Percentiles rank a stretch among this genome's conserved stretches.
These are phyloP conservation scores for Serendipita sp. DNA, from an alignment of 768 basidiomycete species.

Conservation along the genomic window DNA sequence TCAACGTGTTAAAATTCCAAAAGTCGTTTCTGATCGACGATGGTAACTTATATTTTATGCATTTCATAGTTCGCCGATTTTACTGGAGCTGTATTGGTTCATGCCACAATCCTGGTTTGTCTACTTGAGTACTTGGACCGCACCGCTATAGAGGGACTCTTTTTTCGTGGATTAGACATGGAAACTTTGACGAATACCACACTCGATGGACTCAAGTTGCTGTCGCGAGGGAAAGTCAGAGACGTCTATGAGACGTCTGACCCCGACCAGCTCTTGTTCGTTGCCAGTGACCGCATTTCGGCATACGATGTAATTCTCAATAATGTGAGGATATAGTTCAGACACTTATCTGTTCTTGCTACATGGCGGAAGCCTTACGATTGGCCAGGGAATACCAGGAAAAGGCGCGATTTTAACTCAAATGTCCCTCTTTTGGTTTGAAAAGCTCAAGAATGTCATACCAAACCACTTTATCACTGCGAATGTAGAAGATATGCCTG, in stretches of 20 bases:
- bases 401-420: conserved; percentile 83
- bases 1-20: not conserved
- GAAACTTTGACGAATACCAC: conserved; percentile 7
- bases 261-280: conserved; percentile 53
- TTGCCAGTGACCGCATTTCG: conserved; percentile 90
- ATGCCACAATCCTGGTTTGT: no score
- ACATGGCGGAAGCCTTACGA: not conserved
- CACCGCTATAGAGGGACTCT: no score
- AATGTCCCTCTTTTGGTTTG: conserved; percentile 92
- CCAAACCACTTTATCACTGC: conserved; percentile 81
- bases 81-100: no score
- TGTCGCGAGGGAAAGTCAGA: conserved; percentile 89
- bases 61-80: no score
- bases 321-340: conserved; percentile 45
- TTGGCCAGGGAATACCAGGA: conserved; percentile 69
- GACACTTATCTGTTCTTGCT: not conserved
- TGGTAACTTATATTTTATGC: not conserved
- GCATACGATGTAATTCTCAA: conserved; percentile 91
- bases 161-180: not conserved
- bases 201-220: conserved; percentile 33
- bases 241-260: conserved; percentile 61
- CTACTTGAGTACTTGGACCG: no score
- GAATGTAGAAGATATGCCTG: conserved; percentile 65
- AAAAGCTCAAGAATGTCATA: conserved; percentile 58
- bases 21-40: not conserved